A percentile compares a stretch with the other conserved stretches of the same genome.
These are phyloP conservation scores for Sarocladiaceae sp. DNA, from an alignment of 2,329 filamentous ascomycete species.

Conservation along the genomic window DNA sequence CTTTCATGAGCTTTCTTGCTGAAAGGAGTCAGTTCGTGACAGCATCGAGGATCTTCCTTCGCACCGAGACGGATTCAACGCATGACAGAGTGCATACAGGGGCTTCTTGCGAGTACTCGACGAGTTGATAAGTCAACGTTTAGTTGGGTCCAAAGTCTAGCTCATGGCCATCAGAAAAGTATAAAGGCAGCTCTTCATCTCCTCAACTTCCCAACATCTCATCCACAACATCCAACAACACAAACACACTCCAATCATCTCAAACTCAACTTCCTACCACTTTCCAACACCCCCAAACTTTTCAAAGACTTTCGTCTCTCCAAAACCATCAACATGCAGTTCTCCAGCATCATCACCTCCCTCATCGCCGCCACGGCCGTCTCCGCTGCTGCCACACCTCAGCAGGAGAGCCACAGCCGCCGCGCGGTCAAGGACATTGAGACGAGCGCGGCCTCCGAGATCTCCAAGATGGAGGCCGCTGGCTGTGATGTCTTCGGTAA, in stretches of 20 bases:
- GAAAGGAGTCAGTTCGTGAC: too few species aligned
- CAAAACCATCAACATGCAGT: conserved; percentile 3
- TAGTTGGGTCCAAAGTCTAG: too few species aligned
- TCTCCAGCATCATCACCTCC: conserved; percentile 7
- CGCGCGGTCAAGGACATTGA: conserved; percentile 2
- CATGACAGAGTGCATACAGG: too few species aligned
- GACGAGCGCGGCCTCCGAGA: neutral
- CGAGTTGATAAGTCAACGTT: too few species aligned
- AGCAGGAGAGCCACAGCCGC: neutral
- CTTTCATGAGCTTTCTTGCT: too few species aligned
- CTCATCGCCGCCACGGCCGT: conserved; percentile 5
- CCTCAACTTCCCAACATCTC: neutral
- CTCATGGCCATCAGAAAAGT: too few species aligned
- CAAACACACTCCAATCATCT: neutral
- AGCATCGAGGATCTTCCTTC: too few species aligned
- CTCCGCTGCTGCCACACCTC: conserved; percentile 3
- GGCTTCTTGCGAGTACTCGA: too few species aligned
- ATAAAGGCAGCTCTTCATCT: neutral
- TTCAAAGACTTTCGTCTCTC: too few species aligned
- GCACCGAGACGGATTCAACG: too few species aligned
- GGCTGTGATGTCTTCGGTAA: conserved; percentile 4
- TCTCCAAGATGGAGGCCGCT: neutral
- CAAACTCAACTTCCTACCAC: neutral
- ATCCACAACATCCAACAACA: neutral
- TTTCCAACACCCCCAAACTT: neutral